These are phyloP conservation scores for Trypanosoma brucei DNA, from an alignment of 208 protist species.

Conservation along the genomic window DNA sequence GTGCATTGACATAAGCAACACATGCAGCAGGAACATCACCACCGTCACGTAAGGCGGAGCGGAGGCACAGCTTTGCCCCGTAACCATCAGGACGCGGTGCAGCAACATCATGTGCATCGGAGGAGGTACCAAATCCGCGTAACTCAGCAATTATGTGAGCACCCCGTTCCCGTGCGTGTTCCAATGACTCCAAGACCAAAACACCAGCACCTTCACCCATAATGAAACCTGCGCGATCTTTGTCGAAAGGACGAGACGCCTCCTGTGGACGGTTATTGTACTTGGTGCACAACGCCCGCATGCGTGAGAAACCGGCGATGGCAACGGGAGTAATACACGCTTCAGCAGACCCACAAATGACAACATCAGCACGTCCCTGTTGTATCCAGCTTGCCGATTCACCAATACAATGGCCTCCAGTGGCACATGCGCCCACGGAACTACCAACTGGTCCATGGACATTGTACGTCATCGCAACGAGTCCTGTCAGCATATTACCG, in stretches of 20 bases:
- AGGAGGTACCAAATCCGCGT: constrained; percentile 76
- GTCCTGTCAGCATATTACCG: constrained; percentile 95
- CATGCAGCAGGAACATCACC: constrained; percentile 29
- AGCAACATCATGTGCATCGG: constrained; percentile 95
- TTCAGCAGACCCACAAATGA: constrained; percentile 93
- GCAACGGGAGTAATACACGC: constrained; percentile 89
- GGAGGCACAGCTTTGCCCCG: constrained; percentile 86
- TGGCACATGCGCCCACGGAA: constrained; percentile 95
- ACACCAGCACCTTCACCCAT: constrained; percentile 96
- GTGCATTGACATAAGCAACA: constrained; percentile 96
- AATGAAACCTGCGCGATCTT: constrained; percentile 90
- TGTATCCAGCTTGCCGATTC: constrained; percentile 90
- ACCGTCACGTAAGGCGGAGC: constrained; percentile 66
- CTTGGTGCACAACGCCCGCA: constrained; percentile 90
- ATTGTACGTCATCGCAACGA: constrained; percentile 85
- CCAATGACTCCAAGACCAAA: constrained; percentile 90
- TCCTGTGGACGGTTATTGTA: constrained; percentile 85
- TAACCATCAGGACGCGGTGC: constrained; percentile 85
- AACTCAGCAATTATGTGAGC: constrained; percentile 90
- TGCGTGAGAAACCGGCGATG: constrained; percentile 91
- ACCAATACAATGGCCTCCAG: constrained; percentile 95
- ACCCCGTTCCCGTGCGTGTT: constrained; percentile 78
- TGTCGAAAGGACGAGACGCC: constrained; percentile 95
- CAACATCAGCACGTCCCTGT: constrained; percentile 76
- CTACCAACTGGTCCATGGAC: constrained; percentile 91